Evolutionary conservation across 2,329 filamentous ascomycete genomes (phyloP).

Genomic region (Xylaria sp.): DNA sequence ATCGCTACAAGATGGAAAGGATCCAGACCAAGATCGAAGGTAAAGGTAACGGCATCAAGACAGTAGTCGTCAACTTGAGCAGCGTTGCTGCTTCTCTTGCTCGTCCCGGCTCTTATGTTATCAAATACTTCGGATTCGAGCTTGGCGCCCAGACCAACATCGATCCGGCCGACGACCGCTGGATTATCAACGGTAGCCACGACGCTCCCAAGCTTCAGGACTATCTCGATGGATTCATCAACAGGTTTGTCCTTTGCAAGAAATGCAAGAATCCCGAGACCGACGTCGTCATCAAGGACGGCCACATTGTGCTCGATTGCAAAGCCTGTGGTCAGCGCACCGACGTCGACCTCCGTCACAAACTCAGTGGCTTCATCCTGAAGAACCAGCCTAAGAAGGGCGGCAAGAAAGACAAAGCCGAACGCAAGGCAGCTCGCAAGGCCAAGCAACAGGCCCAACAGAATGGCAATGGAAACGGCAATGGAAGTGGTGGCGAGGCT

Average conservation of each 20-base stretch:
- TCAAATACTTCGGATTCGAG: slow-evolving; percentile 99
- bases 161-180: slow-evolving; percentile 95
- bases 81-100: slow-evolving; percentile 91
- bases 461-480: slow-evolving; percentile 55
- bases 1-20: slow-evolving; percentile 99
- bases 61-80: slow-evolving; percentile 93
- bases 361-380: slow-evolving; percentile 95
- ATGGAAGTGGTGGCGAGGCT: slow-evolving; percentile 67
- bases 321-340: slow-evolving; percentile 96
- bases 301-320: slow-evolving; percentile 91
- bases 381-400: slow-evolving; percentile 94
- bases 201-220: slow-evolving; percentile 96
- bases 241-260: slow-evolving; percentile 98
- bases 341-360: slow-evolving; percentile 89
- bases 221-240: slow-evolving; percentile 97
- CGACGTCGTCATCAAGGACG: slow-evolving; percentile 93
- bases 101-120: slow-evolving; percentile 91
- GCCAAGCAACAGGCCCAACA: slow-evolving; percentile 76
- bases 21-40: slow-evolving; percentile 99
- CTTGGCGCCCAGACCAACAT: slow-evolving; percentile 98
- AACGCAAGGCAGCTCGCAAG: slow-evolving; percentile 87
- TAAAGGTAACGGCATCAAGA: slow-evolving; percentile 99
- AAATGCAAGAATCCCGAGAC: slow-evolving; percentile 99
- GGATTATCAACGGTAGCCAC: slow-evolving; percentile 99
- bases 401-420: slow-evolving; percentile 91